Conservation (phyloP, 805 yeast species). For the Wickerhamomyces hampshirensis region DNA sequence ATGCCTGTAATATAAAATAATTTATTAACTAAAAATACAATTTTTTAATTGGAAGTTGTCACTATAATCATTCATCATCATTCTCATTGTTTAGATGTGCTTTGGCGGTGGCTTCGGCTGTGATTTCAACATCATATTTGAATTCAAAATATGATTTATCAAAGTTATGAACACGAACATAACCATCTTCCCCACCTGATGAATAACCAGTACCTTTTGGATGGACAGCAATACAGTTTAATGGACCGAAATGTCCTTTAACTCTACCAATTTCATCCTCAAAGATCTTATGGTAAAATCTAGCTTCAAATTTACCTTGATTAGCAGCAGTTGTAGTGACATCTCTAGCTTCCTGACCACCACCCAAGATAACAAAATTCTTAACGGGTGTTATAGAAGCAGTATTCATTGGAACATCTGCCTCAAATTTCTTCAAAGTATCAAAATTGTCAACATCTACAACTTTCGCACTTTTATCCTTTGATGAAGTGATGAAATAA, state of each 20-base stretch:
- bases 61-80: not conserved
- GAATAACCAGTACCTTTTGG: conserved; percentile 92
- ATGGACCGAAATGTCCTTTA: conserved; percentile 98
- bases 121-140: conserved; percentile 85
- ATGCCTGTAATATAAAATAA: too few relatives aligned
- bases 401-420: conserved; percentile 93
- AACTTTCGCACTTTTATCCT: conserved; percentile 80
- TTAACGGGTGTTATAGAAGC: conserved; percentile 93
- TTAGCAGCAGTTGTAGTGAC: conserved; percentile 94
- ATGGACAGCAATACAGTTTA: conserved; percentile 88
- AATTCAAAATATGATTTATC: conserved; percentile 92
- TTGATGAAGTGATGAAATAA: conserved; percentile 88
- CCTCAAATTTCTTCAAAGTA: conserved; percentile 65
- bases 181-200: conserved; percentile 99
- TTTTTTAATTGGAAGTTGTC: too few relatives aligned
- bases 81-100: conserved; percentile 2
- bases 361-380: conserved; percentile 90
- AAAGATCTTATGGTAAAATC: conserved; percentile 92
- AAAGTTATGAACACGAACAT: conserved; percentile 87
- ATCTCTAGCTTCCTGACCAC: conserved; percentile 99
- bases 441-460: conserved; percentile 74
- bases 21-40: not conserved
- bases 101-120: conserved; percentile 45
- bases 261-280: conserved; percentile 96
- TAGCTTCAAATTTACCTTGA: conserved; percentile 95